A percentile compares a stretch with the other conserved stretches of the same genome.
These are phyloP conservation scores for Apiospora pterosperma DNA, from an alignment of 2,329 filamentous ascomycete species.

Conservation along the genomic window DNA sequence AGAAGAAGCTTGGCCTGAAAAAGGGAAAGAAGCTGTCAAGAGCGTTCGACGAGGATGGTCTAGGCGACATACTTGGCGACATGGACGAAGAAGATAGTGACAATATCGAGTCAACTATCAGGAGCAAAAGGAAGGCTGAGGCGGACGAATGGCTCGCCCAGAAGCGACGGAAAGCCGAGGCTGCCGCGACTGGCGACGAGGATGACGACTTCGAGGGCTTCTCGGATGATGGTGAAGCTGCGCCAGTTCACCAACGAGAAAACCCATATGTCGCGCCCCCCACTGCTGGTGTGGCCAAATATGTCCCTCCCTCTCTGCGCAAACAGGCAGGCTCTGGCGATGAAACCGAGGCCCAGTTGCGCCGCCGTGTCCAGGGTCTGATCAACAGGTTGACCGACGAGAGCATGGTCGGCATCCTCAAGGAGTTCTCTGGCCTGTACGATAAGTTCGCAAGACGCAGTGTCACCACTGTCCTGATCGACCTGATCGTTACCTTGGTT, in stretches of 20 bases:
- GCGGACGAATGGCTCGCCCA: conserved; percentile 58
- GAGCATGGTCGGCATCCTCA: conserved; percentile 80
- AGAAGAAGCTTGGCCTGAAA: conserved; percentile 81
- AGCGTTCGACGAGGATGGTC: conserved; percentile 75
- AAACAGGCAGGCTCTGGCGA: conserved; percentile 59
- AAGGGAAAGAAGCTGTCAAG: conserved; percentile 69
- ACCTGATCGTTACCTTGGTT: conserved; percentile 74
- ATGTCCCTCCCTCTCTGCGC: conserved; percentile 83
- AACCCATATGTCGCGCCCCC: conserved; percentile 88
- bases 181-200: conserved; percentile 17
- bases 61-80: conserved; percentile 74
- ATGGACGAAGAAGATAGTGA: conserved; percentile 48
- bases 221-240: conserved; percentile 16
- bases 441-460: conserved; percentile 80
- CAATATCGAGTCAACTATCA: conserved; percentile 47
- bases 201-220: conserved; percentile 38
- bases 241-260: conserved; percentile 58
- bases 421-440: conserved; percentile 81
- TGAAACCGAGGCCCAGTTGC: conserved; percentile 66
- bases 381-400: conserved; percentile 92
- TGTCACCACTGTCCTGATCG: conserved; percentile 76
- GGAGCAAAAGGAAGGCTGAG: conserved; percentile 58
- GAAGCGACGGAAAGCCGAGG: conserved; percentile 49
- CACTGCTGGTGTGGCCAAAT: conserved; percentile 59
- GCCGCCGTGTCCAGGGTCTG: conserved; percentile 79